These are phyloP conservation scores for Russula griseocarnosa DNA, from an alignment of 768 basidiomycete species.

Conservation along the genomic window DNA sequence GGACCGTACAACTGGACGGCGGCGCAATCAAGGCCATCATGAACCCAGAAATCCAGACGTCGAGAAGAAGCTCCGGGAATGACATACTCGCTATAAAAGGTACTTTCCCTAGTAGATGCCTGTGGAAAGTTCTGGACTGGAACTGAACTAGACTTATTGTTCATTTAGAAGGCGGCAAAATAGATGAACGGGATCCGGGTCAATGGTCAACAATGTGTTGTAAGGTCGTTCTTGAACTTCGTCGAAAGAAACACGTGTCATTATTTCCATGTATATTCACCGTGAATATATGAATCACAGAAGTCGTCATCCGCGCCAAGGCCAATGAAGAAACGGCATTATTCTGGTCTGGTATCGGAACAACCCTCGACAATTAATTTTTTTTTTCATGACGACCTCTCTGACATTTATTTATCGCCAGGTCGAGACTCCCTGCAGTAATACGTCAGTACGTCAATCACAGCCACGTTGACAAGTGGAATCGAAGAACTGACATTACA, in stretches of 20 bases:
- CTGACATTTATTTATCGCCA: conserved; percentile 21
- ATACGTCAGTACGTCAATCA: conserved; percentile 33
- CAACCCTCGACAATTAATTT: too few species aligned
- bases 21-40: background rate
- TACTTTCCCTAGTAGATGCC: background rate
- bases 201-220: too few species aligned
- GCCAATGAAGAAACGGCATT: background rate
- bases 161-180: too few species aligned
- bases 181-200: too few species aligned
- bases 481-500: conserved; percentile 40
- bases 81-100: background rate
- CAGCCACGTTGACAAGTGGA: conserved; percentile 47
- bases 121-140: background rate
- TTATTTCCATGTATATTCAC: too few species aligned
- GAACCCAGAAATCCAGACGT: background rate
- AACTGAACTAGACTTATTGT: background rate
- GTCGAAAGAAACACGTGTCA: too few species aligned
- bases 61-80: background rate
- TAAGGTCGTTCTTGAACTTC: too few species aligned
- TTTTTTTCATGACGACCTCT: conserved; percentile 16
- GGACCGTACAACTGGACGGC: background rate
- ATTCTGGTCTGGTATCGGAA: too few species aligned
- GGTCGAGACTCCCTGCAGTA: conserved; percentile 37
- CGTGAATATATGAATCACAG: too few species aligned
- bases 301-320: conserved; percentile 31